Conservation (phyloP, 805 yeast species). For the Priceomyces fermenticarens region DNA sequence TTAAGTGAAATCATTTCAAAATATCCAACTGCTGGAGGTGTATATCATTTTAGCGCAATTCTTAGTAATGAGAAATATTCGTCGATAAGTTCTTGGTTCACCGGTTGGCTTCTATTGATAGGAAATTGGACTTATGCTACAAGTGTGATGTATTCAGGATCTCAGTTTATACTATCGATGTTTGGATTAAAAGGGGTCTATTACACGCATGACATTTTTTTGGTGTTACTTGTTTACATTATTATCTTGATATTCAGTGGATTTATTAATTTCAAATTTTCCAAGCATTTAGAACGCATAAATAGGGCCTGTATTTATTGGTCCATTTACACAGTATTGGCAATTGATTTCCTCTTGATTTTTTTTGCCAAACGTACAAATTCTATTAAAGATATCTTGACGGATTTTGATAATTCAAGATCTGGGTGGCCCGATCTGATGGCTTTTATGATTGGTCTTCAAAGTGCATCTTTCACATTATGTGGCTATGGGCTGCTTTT, state of each 20-base stretch:
- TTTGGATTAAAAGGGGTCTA: slow-evolving; percentile 59
- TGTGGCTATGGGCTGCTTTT: slow-evolving; percentile 83
- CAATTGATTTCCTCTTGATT: slow-evolving; percentile 62
- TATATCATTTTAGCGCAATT: slow-evolving; percentile 75
- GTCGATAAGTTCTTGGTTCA: slow-evolving; percentile 66
- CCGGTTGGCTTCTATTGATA: slow-evolving; percentile 71
- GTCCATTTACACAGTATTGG: slow-evolving; percentile 68
- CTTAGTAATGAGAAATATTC: slow-evolving; percentile 58
- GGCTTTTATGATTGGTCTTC: slow-evolving; percentile 75
- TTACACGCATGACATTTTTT: slow-evolving; percentile 53
- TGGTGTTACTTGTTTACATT: slow-evolving; percentile 57
- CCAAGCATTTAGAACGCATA: slow-evolving; percentile 58
- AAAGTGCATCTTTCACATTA: slow-evolving; percentile 73
- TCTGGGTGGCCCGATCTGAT: slow-evolving; percentile 74
- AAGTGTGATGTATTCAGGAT: slow-evolving; percentile 71
- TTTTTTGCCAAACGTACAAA: slow-evolving; percentile 58
- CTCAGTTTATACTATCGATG: slow-evolving; percentile 67
- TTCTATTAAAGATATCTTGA: slow-evolving; percentile 55
- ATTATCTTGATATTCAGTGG: slow-evolving; percentile 58
- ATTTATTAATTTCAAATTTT: slow-evolving; percentile 58
- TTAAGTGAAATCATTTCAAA: slow-evolving; percentile 76
- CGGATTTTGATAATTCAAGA: slow-evolving; percentile 65
- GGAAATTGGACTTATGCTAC: slow-evolving; percentile 80
- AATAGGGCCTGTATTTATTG: slow-evolving; percentile 70
- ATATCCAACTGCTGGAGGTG: slow-evolving; percentile 73